A percentile compares a stretch with the other conserved stretches of the same genome.
phyloP scores from a whole-genome alignment of 768 basidiomycete genomes.

The Thelephora aurantiotincta region DNA sequence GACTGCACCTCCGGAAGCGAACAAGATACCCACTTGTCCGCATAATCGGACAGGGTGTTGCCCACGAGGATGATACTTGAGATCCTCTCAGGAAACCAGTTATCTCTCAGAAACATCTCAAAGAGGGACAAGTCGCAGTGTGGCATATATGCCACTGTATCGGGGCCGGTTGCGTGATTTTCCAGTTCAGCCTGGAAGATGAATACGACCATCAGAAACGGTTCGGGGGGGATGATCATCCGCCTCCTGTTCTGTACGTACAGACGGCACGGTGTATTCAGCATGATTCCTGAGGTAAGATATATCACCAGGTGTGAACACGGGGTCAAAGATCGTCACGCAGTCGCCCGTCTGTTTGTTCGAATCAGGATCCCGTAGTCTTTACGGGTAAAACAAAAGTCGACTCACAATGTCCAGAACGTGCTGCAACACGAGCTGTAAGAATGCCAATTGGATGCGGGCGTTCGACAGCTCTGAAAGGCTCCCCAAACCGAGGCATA shows the following conservation, averaged over 20 bases:
- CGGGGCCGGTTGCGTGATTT: conserved; percentile 15
- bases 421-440: conserved; percentile 35
- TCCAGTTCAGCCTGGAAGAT: conserved; percentile 17
- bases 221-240: conserved; percentile 4
- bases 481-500: conserved; percentile 68
- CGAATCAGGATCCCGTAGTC: conserved; percentile 9
- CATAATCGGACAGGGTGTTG: conserved; percentile 52
- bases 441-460: conserved; percentile 54
- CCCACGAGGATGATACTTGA: conserved; percentile 41
- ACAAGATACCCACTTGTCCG: conserved; percentile 37
- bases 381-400: conserved; percentile 5
- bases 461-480: conserved; percentile 48
- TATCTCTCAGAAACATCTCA: conserved; percentile 46
- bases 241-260: conserved; percentile 33
- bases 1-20: not conserved
- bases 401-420: conserved; percentile 45
- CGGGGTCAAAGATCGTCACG: conserved; percentile 55
- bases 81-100: conserved; percentile 38
- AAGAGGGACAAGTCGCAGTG: conserved; percentile 66
- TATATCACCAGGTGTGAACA: conserved; percentile 50
- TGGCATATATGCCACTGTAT: conserved; percentile 66
- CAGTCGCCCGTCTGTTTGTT: conserved; percentile 28
- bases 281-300: conserved; percentile 30
- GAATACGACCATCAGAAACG: conserved; percentile 4
- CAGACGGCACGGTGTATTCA: conserved; percentile 17